Evolutionary conservation across 495 filamentous ascomycete species (phyloP).

Genomic region (Penicillium herquei): DNA sequence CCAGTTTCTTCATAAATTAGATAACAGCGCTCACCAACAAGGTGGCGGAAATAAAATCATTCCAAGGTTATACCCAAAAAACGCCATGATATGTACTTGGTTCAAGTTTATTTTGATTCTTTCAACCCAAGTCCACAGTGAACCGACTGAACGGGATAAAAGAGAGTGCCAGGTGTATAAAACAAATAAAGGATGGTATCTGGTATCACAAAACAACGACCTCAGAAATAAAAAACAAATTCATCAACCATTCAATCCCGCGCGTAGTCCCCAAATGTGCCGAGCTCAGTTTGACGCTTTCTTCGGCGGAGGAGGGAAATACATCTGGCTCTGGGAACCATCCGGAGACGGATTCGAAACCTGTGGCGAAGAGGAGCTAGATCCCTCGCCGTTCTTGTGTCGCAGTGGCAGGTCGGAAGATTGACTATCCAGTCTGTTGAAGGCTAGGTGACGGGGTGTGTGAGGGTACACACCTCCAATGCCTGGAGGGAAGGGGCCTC

Average conservation of each 20-base stretch:
- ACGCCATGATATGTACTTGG: slow-evolving; percentile 7
- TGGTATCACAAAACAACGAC: slow-evolving; percentile 7
- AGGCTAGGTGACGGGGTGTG: slow-evolving; percentile 43
- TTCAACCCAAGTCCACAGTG: slow-evolving; percentile 3
- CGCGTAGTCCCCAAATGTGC: too few species aligned
- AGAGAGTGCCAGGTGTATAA: slow-evolving; percentile 3
- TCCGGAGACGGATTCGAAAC: slow-evolving; percentile 24
- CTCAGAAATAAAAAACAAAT: slow-evolving; percentile 6
- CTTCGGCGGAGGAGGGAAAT: slow-evolving; percentile 47
- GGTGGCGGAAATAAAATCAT: neutral
- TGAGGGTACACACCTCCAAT: slow-evolving; percentile 29
- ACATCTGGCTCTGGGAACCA: slow-evolving; percentile 20
- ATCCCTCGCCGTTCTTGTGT: slow-evolving; percentile 17
- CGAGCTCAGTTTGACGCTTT: slow-evolving; percentile 29
- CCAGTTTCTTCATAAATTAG: slow-evolving; percentile 17
- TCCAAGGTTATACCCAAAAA: neutral
- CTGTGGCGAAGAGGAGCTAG: slow-evolving; percentile 8
- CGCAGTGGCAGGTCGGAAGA: slow-evolving; percentile 45
- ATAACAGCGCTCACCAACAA: neutral
- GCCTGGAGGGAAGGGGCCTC: neutral
- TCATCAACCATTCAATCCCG: neutral
- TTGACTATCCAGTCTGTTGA: slow-evolving; percentile 35
- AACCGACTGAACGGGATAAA: slow-evolving; percentile 9
- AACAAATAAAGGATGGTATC: slow-evolving; percentile 26
- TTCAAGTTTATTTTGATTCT: slow-evolving; percentile 5